Base-by-base conservation (phyloP, 352 stramenopile species). In the Blastocystis sp. region DNA sequence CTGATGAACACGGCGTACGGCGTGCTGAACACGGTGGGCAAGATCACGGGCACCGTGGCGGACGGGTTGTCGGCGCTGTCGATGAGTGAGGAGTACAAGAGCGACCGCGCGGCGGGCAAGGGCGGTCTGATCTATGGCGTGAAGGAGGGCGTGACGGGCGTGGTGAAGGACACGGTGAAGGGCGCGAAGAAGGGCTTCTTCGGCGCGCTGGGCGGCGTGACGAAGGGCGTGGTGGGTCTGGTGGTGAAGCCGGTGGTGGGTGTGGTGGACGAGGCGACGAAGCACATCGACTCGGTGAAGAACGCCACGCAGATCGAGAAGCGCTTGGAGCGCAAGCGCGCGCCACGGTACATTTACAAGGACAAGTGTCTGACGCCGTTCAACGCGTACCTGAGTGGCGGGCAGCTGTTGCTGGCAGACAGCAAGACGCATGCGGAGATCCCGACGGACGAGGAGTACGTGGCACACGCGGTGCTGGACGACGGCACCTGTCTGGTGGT, bases 21-120 rank as follows among this genome's bases (percentile, higher is more conserved):
- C 64, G 95, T 94, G 41, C 96, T 96, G 84, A 97, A 97, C 84
- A 93, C 93, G 17, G 94, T 94, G 3, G 96, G 93, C 69, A 97
- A 96, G 86, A 93, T 97, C 78, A 97, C 94, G 0, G 93, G 94
- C 11, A 95, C 94, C 21, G 88, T 97, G 17, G 96, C 93, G 0
- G 93, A 94, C 17, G 94, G 93, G 0, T 92, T 97, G 28, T 93
- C 94, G 2, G 92, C 93, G 17, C 89, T 97, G 10, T 96, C 93
- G 2, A 91, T 96, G 78, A 94, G 96, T 60, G 45, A 78, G 23
- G 61, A 41, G 48, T 88, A 66, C 66, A 69, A 71, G 23, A 66
- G 11, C 10, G 61, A 65, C 23, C 19, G 78, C 14, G 60, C 78
- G 19, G 78, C 64, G 10, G 92, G 92, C 43, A 90, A 92, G 34